A percentile compares a stretch with the other conserved stretches of the same genome.
Evolutionary conservation across 805 yeast species (phyloP).

Genomic region (Candida lessepsii): DNA sequence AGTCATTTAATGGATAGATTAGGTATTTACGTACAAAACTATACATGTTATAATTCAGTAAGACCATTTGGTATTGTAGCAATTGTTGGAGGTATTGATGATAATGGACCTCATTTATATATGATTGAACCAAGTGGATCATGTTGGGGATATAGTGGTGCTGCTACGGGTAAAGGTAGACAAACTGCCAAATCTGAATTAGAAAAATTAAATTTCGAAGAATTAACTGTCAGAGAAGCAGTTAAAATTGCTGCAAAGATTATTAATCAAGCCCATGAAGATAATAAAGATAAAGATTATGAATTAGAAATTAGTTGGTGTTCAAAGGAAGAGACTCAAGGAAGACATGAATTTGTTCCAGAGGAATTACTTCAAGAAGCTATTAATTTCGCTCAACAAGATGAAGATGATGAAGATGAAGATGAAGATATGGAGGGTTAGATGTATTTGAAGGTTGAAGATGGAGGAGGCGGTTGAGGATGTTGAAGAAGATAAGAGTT

Average conservation of each 20-base stretch:
- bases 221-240: constrained; percentile 73
- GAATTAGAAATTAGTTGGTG: constrained; percentile 95
- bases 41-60: constrained; percentile 93
- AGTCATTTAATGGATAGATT: constrained; percentile 82
- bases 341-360: constrained; percentile 79
- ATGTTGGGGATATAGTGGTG: constrained; percentile 96
- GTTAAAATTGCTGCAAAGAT: constrained; percentile 92
- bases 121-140: constrained; percentile 98
- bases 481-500: constrained; percentile 44
- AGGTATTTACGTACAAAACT: constrained; percentile 91
- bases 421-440: constrained; percentile 36
- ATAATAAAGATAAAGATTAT: constrained; percentile 94
- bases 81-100: constrained; percentile 91
- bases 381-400: constrained; percentile 76
- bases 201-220: constrained; percentile 79
- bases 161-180: constrained; percentile 98
- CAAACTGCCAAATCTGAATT: constrained; percentile 97
- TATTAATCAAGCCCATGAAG: constrained; percentile 93
- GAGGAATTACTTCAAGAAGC: constrained; percentile 81
- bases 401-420: constrained; percentile 64
- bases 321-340: constrained; percentile 69
- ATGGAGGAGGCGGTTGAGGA: constrained; percentile 75
- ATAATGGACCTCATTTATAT: constrained; percentile 85
- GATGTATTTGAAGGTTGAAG: too few relatives aligned
- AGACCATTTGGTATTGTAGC: constrained; percentile 96